These are phyloP conservation scores for Hypoxylon sp. DNA, from an alignment of 2,329 filamentous ascomycete genomes.

Conservation along the genomic window DNA sequence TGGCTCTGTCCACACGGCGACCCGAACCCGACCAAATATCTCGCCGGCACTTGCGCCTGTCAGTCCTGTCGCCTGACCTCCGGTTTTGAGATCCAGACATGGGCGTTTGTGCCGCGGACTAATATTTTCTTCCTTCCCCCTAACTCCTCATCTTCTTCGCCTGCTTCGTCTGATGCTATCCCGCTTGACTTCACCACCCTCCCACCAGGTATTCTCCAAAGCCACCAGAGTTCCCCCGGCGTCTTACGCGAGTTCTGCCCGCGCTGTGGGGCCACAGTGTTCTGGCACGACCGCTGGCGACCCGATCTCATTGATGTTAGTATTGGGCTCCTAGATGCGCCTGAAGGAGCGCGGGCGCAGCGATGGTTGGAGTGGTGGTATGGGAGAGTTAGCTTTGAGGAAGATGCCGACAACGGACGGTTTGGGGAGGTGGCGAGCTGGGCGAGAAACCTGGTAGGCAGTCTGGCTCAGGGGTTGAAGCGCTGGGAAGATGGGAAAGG, in stretches of 20 bases:
- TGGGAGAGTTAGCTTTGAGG: constrained; percentile 70
- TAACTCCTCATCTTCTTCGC: not conserved
- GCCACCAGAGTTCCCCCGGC: constrained; percentile 68
- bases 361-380: constrained; percentile 75
- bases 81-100: constrained; percentile 75
- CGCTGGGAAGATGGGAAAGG: constrained; percentile 12
- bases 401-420: constrained; percentile 62
- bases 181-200: constrained; percentile 58
- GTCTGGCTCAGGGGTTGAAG: constrained; percentile 48
- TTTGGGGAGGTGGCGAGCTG: constrained; percentile 49
- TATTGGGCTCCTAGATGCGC: constrained; percentile 68
- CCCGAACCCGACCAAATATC: constrained; percentile 62
- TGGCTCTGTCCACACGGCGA: constrained; percentile 63
- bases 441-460: constrained; percentile 51
- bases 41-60: constrained; percentile 74
- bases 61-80: constrained; percentile 71
- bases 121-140: constrained; percentile 67
- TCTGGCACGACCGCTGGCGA: constrained; percentile 70
- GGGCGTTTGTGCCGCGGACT: constrained; percentile 74
- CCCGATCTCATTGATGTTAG: constrained; percentile 75
- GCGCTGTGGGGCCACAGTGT: constrained; percentile 74
- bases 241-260: constrained; percentile 74
- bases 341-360: constrained; percentile 69
- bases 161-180: constrained; percentile 8
- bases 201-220: constrained; percentile 58